Evolutionary conservation across 2,329 filamentous ascomycete species (phyloP).

Genomic region (Alternaria sp.): DNA sequence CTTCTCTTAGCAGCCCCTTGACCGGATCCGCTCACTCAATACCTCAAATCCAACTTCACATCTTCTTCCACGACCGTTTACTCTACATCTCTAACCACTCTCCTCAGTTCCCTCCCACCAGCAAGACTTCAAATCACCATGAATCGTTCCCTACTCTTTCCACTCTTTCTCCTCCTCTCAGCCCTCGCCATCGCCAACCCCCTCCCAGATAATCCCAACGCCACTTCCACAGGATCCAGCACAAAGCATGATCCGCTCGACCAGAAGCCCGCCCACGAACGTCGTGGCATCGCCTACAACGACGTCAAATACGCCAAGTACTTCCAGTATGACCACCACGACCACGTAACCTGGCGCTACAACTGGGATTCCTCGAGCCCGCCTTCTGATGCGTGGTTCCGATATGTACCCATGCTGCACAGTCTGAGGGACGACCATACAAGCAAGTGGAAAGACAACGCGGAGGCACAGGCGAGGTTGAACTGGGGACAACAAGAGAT

Average conservation of each 20-base stretch:
- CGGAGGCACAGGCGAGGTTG: slow-evolving; percentile 14
- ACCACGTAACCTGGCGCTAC: slow-evolving; percentile 67
- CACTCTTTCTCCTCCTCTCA: background rate
- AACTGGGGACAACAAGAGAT: background rate
- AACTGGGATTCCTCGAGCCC: slow-evolving; percentile 68
- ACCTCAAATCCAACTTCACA: background rate
- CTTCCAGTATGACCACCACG: slow-evolving; percentile 51
- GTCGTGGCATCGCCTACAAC: slow-evolving; percentile 74
- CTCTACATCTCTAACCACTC: background rate
- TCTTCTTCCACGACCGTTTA: background rate
- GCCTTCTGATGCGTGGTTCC: slow-evolving; percentile 50
- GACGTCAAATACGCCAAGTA: slow-evolving; percentile 58
- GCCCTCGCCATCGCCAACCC: background rate
- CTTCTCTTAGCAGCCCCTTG: background rate
- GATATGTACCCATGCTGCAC: slow-evolving; percentile 67
- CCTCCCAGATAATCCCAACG: background rate
- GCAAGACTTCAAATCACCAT: background rate
- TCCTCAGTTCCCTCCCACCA: background rate
- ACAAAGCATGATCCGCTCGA: slow-evolving; percentile 10
- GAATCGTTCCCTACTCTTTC: background rate
- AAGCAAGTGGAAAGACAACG: slow-evolving; percentile 28
- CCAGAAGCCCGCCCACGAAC: slow-evolving; percentile 49
- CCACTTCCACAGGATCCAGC: background rate
- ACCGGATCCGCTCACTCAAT: background rate
- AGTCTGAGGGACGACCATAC: slow-evolving; percentile 23